Conservation (phyloP, 768 basidiomycete species). For the Pleurotus citrinopileatus region DNA sequence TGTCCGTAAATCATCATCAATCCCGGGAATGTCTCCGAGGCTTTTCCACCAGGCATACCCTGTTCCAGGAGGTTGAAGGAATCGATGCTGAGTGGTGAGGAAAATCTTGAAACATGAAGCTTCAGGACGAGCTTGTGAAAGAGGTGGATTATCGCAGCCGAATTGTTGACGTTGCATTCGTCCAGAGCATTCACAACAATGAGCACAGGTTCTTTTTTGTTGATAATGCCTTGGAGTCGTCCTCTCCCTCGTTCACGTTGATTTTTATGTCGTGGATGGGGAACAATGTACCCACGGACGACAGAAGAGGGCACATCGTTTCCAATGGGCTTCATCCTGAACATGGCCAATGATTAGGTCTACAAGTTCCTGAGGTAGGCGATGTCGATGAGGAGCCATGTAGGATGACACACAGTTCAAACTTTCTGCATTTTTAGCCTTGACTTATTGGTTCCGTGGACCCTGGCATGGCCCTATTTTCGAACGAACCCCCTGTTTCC, state of each 20-base stretch:
- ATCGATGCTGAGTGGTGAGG: neutral
- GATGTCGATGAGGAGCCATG: neutral
- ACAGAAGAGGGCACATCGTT: constrained; percentile 1
- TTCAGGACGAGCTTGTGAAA: neutral
- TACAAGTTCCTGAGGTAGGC: neutral
- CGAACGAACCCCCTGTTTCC: too few species aligned
- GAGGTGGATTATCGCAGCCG: neutral
- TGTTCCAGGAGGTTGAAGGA: too few species aligned
- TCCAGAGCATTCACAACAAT: neutral
- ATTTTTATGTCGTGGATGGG: neutral
- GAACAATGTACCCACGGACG: neutral
- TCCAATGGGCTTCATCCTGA: neutral
- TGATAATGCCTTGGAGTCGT: neutral
- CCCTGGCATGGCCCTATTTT: too few species aligned
- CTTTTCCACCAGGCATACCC: too few species aligned
- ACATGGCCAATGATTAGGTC: constrained; percentile 2
- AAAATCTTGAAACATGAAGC: neutral
- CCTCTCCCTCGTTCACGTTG: neutral
- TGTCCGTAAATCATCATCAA: neutral
- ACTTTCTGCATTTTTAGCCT: too few species aligned
- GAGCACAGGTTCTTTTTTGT: neutral
- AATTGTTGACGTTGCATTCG: neutral
- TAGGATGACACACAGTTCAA: too few species aligned
- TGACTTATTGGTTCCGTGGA: too few species aligned
- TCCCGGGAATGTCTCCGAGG: too few species aligned